Conservation (phyloP, 1,284 basidiomycete genomes). For the Agaricales sp. region DNA sequence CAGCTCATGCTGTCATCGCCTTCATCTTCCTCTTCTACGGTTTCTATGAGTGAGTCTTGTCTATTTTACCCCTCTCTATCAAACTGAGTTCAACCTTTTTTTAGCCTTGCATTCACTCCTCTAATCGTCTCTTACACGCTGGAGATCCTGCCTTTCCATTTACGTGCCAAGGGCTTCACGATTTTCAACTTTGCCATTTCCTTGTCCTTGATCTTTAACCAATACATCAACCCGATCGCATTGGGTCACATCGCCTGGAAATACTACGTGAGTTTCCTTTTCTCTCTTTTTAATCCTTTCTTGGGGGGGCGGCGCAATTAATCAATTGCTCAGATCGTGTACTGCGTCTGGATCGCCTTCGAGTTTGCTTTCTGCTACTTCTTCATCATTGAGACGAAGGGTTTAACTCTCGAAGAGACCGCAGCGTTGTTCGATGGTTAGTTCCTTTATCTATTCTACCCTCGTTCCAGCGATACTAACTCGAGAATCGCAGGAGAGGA, state of each 20-base stretch:
- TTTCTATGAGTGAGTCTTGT: conserved; percentile 29
- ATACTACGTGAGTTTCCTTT: conserved; percentile 30
- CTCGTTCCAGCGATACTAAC: conserved; percentile 16
- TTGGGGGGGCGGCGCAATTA: conserved; percentile 13
- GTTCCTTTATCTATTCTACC: neutral
- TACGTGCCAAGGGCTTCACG: conserved; percentile 54
- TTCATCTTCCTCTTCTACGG: conserved; percentile 56
- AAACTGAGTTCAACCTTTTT: too few relatives aligned
- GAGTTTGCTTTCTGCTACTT: conserved; percentile 55
- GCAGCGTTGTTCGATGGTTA: conserved; percentile 60
- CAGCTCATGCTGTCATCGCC: conserved; percentile 61
- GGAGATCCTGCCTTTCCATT: conserved; percentile 45
- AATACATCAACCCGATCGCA: conserved; percentile 36
- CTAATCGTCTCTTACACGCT: conserved; percentile 50
- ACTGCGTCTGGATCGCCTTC: conserved; percentile 56
- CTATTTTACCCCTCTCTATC: neutral
- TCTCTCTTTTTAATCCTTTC: neutral
- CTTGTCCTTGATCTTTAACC: conserved; percentile 48
- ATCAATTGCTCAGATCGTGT: conserved; percentile 35
- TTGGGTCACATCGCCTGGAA: conserved; percentile 27
- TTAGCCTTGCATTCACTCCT: conserved; percentile 44
- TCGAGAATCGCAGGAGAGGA: conserved; percentile 28
- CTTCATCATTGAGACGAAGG: conserved; percentile 65
- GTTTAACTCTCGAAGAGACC: conserved; percentile 64
- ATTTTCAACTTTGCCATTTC: conserved; percentile 43